These are phyloP conservation scores for Tremella mesenterica DNA, from an alignment of 768 basidiomycete species.

Conservation along the genomic window DNA sequence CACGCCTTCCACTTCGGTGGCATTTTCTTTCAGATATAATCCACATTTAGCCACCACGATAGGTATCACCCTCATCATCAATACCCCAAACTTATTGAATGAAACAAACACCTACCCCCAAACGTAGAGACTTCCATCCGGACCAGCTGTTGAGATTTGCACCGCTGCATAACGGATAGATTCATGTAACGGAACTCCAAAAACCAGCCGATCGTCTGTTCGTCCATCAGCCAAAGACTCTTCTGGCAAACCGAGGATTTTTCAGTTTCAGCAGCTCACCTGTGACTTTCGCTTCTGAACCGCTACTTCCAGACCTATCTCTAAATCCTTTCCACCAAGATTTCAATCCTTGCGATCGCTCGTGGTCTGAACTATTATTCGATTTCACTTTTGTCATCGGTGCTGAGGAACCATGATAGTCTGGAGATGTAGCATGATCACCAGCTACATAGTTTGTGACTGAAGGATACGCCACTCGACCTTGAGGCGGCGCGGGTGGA, in stretches of 20 bases:
- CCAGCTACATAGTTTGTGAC: constrained; percentile 30
- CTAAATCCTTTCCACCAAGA: constrained; percentile 39
- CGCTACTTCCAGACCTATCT: constrained; percentile 4
- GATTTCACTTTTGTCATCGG: constrained; percentile 20
- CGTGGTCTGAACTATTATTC: constrained; percentile 21
- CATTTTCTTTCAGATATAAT: constrained; percentile 87
- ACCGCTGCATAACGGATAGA: constrained; percentile 79
- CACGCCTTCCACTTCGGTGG: constrained; percentile 83
- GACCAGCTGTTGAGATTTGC: constrained; percentile 81
- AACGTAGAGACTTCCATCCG: constrained; percentile 44
- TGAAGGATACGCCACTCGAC: constrained; percentile 31
- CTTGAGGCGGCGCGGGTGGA: constrained; percentile 22
- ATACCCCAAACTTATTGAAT: neutral
- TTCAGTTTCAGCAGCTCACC: neutral
- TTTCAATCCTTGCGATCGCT: constrained; percentile 26
- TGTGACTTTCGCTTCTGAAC: neutral
- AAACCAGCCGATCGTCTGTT: constrained; percentile 50
- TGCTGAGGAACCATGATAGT: constrained; percentile 14
- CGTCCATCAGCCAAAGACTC: neutral
- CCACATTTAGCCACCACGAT: constrained; percentile 98
- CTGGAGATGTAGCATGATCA: constrained; percentile 23
- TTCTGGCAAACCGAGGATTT: neutral
- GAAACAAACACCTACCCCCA: constrained; percentile 39
- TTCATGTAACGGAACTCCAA: constrained; percentile 74
- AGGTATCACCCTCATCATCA: constrained; percentile 61